phyloP scores from a whole-genome alignment of 1,284 basidiomycete species.

The Schizophyllum commune region DNA sequence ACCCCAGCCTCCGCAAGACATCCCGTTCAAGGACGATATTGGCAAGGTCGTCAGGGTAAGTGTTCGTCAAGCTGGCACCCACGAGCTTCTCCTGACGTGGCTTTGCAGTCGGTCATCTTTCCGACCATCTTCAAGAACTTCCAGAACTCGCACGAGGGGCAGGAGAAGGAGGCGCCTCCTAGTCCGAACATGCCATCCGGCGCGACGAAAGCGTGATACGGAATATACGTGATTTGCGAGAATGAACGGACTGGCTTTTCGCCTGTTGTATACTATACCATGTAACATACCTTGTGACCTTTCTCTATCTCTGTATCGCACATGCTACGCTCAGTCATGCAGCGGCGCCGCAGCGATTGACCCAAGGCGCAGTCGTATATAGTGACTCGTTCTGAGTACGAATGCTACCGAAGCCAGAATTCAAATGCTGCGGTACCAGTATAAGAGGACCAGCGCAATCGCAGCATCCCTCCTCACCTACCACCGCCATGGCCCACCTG shows the following conservation, averaged over 20 bases:
- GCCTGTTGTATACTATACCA: too few species aligned
- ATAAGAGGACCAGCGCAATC: too few species aligned
- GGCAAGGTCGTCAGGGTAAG: conserved; percentile 13
- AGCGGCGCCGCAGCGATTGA: too few species aligned
- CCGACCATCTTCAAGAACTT: conserved; percentile 9
- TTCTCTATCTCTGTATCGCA: too few species aligned
- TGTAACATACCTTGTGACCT: too few species aligned
- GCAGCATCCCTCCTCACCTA: background rate
- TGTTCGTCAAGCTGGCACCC: background rate
- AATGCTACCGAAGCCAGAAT: too few species aligned
- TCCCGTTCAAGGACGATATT: conserved; percentile 16
- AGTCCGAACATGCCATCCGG: background rate
- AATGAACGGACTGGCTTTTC: too few species aligned
- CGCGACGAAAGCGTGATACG: background rate
- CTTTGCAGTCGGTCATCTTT: conserved; percentile 1
- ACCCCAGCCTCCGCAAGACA: conserved; percentile 12
- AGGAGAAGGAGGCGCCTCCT: background rate
- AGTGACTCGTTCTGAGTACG: too few species aligned
- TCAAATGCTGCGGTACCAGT: too few species aligned
- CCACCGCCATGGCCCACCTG: background rate
- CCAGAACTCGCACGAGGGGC: conserved; percentile 1
- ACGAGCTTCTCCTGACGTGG: background rate
- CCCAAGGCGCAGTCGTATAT: too few species aligned
- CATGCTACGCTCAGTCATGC: too few species aligned
- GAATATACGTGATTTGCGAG: too few species aligned